phyloP scores from a whole-genome alignment of 768 basidiomycete genomes.

The Multifurca ochricompacta region DNA sequence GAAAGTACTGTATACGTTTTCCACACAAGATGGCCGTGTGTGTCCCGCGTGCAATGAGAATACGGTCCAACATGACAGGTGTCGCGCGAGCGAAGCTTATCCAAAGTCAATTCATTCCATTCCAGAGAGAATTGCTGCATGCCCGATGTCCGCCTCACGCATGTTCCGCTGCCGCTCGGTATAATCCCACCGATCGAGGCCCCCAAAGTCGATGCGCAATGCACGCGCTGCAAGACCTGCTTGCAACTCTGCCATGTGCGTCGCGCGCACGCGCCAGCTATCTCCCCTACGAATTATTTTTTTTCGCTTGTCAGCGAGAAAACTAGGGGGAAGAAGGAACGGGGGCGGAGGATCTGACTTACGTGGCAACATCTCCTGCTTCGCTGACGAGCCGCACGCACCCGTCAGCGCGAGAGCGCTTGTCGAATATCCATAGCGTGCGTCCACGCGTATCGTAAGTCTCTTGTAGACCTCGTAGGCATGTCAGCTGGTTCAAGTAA shows the following conservation, averaged over 20 bases:
- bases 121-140: not conserved
- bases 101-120: not conserved
- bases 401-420: conserved; percentile 54
- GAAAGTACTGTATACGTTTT: too few relatives aligned
- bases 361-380: conserved; percentile 58
- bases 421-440: conserved; percentile 70
- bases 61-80: too few relatives aligned
- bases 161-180: conserved; percentile 56
- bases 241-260: conserved; percentile 67
- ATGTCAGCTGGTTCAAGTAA: conserved; percentile 50
- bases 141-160: conserved; percentile 36
- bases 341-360: conserved; percentile 26
- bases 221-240: conserved; percentile 51
- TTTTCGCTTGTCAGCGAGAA: not conserved
- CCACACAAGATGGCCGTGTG: too few relatives aligned
- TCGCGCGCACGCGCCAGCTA: conserved; percentile 68
- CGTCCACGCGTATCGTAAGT: conserved; percentile 48
- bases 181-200: conserved; percentile 66
- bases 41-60: too few relatives aligned
- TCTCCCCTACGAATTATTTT: conserved; percentile 46
- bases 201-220: conserved; percentile 70
- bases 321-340: not conserved
- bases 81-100: not conserved
- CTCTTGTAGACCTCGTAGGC: conserved; percentile 63
- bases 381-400: conserved; percentile 61